Evolutionary conservation across 331 rosid genomes (phyloP).

Genomic region (Rhamnella rubrinervis): DNA sequence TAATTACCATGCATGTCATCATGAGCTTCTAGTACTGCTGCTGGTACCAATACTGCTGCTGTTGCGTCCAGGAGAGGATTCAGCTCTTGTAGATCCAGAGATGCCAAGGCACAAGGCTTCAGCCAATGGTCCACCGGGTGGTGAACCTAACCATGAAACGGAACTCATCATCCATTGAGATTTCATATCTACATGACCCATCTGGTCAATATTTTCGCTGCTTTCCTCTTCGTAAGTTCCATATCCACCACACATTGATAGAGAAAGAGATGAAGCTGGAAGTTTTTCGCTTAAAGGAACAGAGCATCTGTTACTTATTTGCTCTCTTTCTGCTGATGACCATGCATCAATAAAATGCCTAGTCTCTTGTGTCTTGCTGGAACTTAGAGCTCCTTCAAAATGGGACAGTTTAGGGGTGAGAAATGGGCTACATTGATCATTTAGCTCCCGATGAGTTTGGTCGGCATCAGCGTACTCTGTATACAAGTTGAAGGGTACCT

Average conservation of each 20-base stretch:
- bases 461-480: background rate
- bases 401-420: conserved; percentile 10
- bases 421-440: conserved; percentile 19
- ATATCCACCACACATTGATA: conserved; percentile 27
- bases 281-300: conserved; percentile 20
- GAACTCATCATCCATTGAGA: conserved; percentile 31
- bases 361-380: conserved; percentile 19
- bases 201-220: conserved; percentile 1
- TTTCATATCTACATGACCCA: conserved; percentile 17
- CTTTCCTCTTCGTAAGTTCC: background rate
- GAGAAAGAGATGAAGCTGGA: conserved; percentile 23
- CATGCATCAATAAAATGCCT: conserved; percentile 35
- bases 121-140: conserved; percentile 42
- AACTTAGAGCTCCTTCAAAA: conserved; percentile 8
- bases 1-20: conserved; percentile 6
- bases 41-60: conserved; percentile 13
- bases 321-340: conserved; percentile 25
- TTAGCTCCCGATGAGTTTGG: conserved; percentile 12
- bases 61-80: conserved; percentile 5
- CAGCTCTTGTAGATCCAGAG: conserved; percentile 16
- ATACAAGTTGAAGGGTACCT: conserved; percentile 8
- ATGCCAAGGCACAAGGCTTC: conserved; percentile 44
- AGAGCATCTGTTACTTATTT: background rate
- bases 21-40: conserved; percentile 18
- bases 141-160: conserved; percentile 29